Percentiles rank a stretch among this genome's conserved stretches.
Conservation (phyloP, 2,329 filamentous ascomycete genomes). For the Nemania sp. region DNA sequence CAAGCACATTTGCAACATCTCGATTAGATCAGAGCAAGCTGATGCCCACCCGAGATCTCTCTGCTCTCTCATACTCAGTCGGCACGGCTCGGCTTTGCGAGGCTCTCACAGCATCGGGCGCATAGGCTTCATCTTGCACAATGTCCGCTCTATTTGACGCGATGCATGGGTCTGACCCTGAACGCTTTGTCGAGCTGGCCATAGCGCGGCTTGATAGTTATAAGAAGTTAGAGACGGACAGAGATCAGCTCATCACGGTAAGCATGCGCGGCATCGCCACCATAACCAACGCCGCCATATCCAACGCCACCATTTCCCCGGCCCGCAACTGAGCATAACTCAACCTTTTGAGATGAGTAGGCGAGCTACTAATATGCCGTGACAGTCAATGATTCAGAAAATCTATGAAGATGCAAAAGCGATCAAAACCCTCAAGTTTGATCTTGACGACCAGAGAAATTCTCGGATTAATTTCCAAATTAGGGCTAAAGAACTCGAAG, state of each 20-base stretch:
- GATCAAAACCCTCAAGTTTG: slow-evolving; percentile 36
- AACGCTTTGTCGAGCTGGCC: slow-evolving; percentile 24
- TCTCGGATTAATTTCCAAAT: slow-evolving; percentile 35
- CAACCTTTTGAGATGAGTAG: not conserved
- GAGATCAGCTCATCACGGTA: slow-evolving; percentile 37
- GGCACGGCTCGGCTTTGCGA: not conserved
- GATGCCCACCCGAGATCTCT: slow-evolving; percentile 2
- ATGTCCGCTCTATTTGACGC: slow-evolving; percentile 23
- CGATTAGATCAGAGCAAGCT: slow-evolving; percentile 12
- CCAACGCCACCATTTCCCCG: not conserved
- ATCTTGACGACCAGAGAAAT: slow-evolving; percentile 37
- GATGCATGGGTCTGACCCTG: slow-evolving; percentile 31
- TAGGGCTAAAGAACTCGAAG: slow-evolving; percentile 29
- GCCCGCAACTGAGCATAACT: not conserved
- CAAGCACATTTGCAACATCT: too few relatives aligned
- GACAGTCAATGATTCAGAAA: slow-evolving; percentile 35
- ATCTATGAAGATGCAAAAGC: slow-evolving; percentile 31
- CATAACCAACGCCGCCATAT: not conserved
- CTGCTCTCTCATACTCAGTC: not conserved
- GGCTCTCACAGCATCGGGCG: not conserved
- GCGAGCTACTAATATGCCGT: slow-evolving; percentile 19
- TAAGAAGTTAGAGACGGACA: slow-evolving; percentile 35
- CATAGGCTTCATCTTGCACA: not conserved
- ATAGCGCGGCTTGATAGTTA: slow-evolving; percentile 34
- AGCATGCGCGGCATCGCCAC: slow-evolving; percentile 9